Conservation (phyloP, 176 grass and related monocot species). For the Musa acuminata region DNA sequence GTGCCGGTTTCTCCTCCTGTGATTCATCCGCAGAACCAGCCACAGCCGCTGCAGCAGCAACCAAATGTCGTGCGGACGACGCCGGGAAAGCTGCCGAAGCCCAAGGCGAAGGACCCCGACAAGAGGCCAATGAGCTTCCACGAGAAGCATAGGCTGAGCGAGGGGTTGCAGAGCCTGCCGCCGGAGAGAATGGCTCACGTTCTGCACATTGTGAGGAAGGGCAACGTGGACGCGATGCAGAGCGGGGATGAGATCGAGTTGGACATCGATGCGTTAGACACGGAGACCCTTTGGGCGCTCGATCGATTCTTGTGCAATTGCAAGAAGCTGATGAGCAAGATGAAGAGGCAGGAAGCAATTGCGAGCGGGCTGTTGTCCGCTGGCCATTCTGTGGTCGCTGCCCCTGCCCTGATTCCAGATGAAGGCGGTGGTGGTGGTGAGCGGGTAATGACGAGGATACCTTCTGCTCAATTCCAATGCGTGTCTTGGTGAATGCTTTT, state of each 20-base stretch:
- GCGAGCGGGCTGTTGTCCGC: neutral
- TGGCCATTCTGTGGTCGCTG: neutral
- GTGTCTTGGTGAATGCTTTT: too few relatives aligned
- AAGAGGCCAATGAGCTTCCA: constrained; percentile 79
- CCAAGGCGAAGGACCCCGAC: constrained; percentile 66
- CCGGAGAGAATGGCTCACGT: constrained; percentile 79
- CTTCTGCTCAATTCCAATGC: too few relatives aligned
- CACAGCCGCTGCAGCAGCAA: neutral
- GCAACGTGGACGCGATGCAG: constrained; percentile 43
- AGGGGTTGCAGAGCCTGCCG: constrained; percentile 55
- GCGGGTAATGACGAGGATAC: constrained; percentile 7
- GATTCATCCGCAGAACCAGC: neutral
- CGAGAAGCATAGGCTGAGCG: constrained; percentile 75
- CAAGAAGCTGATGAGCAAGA: constrained; percentile 76
- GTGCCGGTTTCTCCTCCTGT: constrained; percentile 1
- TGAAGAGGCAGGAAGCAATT: constrained; percentile 31
- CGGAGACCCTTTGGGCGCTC: constrained; percentile 82
- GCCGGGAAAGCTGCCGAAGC: constrained; percentile 43
- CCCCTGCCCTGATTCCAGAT: neutral
- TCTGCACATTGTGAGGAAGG: constrained; percentile 72
- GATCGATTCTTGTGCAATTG: constrained; percentile 83
- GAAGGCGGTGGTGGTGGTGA: neutral
- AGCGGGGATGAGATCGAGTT: constrained; percentile 87
- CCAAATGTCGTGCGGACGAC: constrained; percentile 18
- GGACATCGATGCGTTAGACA: constrained; percentile 73